Evolutionary conservation across 1,284 basidiomycete species (phyloP).

Genomic region (Rhodotorula sp.): DNA sequence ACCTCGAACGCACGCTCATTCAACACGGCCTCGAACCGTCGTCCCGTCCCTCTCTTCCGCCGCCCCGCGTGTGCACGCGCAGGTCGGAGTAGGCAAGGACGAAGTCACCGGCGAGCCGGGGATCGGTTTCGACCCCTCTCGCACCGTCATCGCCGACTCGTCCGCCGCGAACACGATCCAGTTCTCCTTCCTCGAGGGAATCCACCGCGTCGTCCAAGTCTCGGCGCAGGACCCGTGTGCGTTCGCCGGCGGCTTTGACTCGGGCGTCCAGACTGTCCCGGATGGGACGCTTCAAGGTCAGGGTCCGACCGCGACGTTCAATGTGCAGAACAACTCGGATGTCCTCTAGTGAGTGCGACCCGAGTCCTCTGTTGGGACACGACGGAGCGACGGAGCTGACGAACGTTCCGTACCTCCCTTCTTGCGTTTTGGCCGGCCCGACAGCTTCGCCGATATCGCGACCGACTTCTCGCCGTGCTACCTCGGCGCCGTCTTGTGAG

Average conservation of each 20-base stretch:
- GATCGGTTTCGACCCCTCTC: constrained; percentile 21
- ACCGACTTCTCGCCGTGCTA: constrained; percentile 19
- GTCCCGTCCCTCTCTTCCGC: too few relatives aligned
- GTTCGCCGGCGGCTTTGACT: constrained; percentile 9
- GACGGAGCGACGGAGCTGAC: not conserved
- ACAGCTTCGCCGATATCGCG: constrained; percentile 30
- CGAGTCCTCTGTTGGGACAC: not conserved
- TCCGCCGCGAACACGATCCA: not conserved
- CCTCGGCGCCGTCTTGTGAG: constrained; percentile 33
- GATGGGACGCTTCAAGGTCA: not conserved
- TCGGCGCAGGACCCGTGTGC: constrained; percentile 11
- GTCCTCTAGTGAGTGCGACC: constrained; percentile 9
- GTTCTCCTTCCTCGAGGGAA: not conserved
- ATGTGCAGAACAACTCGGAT: constrained; percentile 15
- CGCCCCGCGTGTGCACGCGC: not conserved
- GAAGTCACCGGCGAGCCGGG: constrained; percentile 2
- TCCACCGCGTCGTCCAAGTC: constrained; percentile 20
- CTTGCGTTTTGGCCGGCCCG: not conserved
- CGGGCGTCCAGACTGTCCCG: constrained; percentile 6
- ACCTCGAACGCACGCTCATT: not conserved
- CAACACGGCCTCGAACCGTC: not conserved
- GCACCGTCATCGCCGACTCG: not conserved
- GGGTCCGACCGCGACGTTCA: constrained; percentile 13
- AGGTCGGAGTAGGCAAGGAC: constrained; percentile 10
- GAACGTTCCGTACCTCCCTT: not conserved